Conservation (phyloP, 805 yeast species). For the Yarrowia sp. region DNA sequence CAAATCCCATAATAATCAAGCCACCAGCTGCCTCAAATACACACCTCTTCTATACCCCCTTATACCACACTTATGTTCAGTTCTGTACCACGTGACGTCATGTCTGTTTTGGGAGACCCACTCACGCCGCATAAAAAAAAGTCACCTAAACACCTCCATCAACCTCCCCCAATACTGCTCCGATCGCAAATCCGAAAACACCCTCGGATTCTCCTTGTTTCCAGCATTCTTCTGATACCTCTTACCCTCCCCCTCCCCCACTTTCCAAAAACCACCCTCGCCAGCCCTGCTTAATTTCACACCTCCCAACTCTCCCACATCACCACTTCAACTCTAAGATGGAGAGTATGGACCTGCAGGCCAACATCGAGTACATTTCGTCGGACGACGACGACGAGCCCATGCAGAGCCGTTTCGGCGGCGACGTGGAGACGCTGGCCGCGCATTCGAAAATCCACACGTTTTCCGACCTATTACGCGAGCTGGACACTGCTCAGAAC, state of each 20-base stretch:
- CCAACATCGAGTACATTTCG: slow-evolving; percentile 7
- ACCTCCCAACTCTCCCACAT: not conserved
- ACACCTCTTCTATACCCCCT: no score
- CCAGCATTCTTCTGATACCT: not conserved
- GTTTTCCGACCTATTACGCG: slow-evolving; percentile 55
- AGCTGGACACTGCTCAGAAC: slow-evolving; percentile 54
- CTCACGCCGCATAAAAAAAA: not conserved
- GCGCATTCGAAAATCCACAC: slow-evolving; percentile 38
- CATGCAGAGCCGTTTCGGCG: not conserved
- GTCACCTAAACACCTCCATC: no score
- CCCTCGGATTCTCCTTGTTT: no score
- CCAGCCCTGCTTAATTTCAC: not conserved
- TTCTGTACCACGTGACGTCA: not conserved
- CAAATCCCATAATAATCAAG: no score
- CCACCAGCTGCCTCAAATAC: no score
- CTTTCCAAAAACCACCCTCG: no score
- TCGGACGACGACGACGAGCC: not conserved
- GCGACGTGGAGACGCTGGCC: not conserved
- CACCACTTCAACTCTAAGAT: not conserved
- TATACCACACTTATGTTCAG: no score
- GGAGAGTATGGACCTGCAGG: not conserved
- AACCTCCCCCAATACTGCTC: no score
- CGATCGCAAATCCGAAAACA: no score
- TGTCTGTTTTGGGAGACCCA: slow-evolving; percentile 7
- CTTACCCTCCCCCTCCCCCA: not conserved